These are phyloP conservation scores for Lipomyces kockii DNA, from an alignment of 805 yeast genomes.

Conservation along the genomic window DNA sequence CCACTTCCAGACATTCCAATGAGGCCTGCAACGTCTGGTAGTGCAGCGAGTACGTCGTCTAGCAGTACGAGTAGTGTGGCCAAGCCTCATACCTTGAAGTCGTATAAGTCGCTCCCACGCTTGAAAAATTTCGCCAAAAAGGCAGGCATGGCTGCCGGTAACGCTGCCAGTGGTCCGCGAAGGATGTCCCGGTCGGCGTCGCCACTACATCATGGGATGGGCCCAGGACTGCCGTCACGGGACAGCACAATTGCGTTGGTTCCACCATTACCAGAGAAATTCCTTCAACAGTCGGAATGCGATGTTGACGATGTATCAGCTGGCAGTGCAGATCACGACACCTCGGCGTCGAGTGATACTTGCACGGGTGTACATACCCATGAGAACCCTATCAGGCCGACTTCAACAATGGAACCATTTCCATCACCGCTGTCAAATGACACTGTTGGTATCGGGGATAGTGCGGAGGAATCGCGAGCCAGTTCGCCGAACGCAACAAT, in stretches of 20 bases:
- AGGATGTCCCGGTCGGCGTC: slow-evolving; percentile 22
- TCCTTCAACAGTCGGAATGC: background rate
- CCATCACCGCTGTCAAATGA: slow-evolving; percentile 7
- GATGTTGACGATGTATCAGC: background rate
- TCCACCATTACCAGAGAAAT: slow-evolving; percentile 4
- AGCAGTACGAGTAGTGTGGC: slow-evolving; percentile 5
- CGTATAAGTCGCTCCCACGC: slow-evolving; percentile 21
- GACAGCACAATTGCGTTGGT: background rate
- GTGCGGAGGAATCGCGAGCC: background rate
- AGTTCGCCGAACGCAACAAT: background rate
- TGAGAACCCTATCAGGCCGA: slow-evolving; percentile 16
- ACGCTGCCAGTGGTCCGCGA: background rate
- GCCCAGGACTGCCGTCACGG: background rate
- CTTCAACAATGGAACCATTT: slow-evolving; percentile 3
- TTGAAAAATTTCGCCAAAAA: slow-evolving; percentile 16
- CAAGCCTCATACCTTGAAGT: background rate
- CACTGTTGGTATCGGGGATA: background rate
- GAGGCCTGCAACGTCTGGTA: slow-evolving; percentile 9
- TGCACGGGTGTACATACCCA: slow-evolving; percentile 9
- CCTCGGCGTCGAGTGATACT: background rate
- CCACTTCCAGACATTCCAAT: background rate
- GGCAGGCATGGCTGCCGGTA: slow-evolving; percentile 8
- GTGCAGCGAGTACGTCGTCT: slow-evolving; percentile 6
- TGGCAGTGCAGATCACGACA: background rate
- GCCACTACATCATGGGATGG: slow-evolving; percentile 11